Evolutionary conservation across 192 early-diverging fungal species (phyloP).

Genomic region (Coemansia sp.): DNA sequence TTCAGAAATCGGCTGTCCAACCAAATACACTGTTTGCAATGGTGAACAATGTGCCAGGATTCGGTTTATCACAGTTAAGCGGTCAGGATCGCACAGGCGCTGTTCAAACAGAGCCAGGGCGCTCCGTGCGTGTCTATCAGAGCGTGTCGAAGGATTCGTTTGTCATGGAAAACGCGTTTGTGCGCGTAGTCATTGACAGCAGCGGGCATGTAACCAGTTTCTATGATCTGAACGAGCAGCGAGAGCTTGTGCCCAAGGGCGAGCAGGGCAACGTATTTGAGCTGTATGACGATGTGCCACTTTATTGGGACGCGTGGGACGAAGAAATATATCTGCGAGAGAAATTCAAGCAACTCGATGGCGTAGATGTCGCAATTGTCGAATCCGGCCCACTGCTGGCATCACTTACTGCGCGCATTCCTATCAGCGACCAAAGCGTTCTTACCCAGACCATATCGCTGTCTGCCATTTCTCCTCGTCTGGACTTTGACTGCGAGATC

Average conservation of each 20-base stretch:
- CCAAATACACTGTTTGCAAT: slow-evolving; percentile 15
- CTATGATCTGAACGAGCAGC: slow-evolving; percentile 56
- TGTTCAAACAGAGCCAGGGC: neutral
- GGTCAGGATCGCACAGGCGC: too few relatives aligned
- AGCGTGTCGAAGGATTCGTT: slow-evolving; percentile 23
- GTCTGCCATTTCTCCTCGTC: slow-evolving; percentile 63
- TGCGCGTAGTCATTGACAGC: slow-evolving; percentile 68
- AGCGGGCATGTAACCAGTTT: slow-evolving; percentile 69
- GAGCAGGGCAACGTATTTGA: slow-evolving; percentile 77
- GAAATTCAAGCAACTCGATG: slow-evolving; percentile 66
- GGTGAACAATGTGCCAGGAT: slow-evolving; percentile 35
- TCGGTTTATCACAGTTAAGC: neutral
- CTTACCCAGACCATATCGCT: slow-evolving; percentile 75
- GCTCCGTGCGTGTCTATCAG: slow-evolving; percentile 14
- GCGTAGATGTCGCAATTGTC: slow-evolving; percentile 51
- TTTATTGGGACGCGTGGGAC: slow-evolving; percentile 84
- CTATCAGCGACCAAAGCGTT: slow-evolving; percentile 64
- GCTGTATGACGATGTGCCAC: slow-evolving; percentile 83
- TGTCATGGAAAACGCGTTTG: slow-evolving; percentile 70
- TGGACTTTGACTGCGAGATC: slow-evolving; percentile 87
- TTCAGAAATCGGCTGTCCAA: slow-evolving; percentile 14
- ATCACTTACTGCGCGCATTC: slow-evolving; percentile 64
- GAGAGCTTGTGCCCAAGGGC: slow-evolving; percentile 51
- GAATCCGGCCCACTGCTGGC: slow-evolving; percentile 80
- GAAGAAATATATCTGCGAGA: slow-evolving; percentile 93